A percentile compares a stretch with the other conserved stretches of the same genome.
These are phyloP conservation scores for Nicotiana benthamiana DNA, from an alignment of 257 asterid species.

Conservation along the genomic window DNA sequence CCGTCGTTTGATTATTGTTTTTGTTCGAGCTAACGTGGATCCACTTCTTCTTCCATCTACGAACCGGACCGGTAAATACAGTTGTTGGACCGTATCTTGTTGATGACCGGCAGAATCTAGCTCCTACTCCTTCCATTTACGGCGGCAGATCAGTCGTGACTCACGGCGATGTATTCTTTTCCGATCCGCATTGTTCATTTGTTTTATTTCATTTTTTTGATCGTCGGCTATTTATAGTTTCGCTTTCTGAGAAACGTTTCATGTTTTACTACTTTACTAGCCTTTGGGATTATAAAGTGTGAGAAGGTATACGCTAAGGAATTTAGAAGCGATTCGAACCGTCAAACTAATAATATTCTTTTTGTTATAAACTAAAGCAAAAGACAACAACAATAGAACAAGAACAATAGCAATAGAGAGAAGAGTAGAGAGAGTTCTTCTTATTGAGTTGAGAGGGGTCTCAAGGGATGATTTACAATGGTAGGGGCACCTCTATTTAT, in stretches of 20 bases:
- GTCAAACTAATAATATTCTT: too few relatives aligned
- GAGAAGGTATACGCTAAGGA: not conserved
- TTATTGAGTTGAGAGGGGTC: too few relatives aligned
- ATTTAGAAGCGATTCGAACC: not conserved
- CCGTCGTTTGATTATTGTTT: slow-evolving; percentile 3
- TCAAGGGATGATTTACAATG: too few relatives aligned
- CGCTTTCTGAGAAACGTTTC: not conserved
- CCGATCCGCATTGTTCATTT: not conserved
- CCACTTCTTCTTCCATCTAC: slow-evolving; percentile 76
- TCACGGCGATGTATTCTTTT: slow-evolving; percentile 3
- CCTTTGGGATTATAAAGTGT: not conserved
- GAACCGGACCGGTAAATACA: slow-evolving; percentile 85
- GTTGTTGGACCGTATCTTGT: slow-evolving; percentile 73
- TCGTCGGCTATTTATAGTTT: slow-evolving; percentile 4
- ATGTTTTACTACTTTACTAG: not conserved
- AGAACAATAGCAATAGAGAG: too few relatives aligned
- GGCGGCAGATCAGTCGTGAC: slow-evolving; percentile 12
- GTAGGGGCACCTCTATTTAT: too few relatives aligned
- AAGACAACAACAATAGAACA: too few relatives aligned
- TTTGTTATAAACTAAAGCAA: too few relatives aligned
- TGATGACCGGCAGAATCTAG: slow-evolving; percentile 76
- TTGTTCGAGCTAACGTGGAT: slow-evolving; percentile 24
- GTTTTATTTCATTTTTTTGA: not conserved
- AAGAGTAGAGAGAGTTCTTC: too few relatives aligned
- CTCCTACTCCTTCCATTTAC: slow-evolving; percentile 93